These are phyloP conservation scores for Globisporangium middletonii DNA, from an alignment of 352 stramenopile species.

Conservation along the genomic window DNA sequence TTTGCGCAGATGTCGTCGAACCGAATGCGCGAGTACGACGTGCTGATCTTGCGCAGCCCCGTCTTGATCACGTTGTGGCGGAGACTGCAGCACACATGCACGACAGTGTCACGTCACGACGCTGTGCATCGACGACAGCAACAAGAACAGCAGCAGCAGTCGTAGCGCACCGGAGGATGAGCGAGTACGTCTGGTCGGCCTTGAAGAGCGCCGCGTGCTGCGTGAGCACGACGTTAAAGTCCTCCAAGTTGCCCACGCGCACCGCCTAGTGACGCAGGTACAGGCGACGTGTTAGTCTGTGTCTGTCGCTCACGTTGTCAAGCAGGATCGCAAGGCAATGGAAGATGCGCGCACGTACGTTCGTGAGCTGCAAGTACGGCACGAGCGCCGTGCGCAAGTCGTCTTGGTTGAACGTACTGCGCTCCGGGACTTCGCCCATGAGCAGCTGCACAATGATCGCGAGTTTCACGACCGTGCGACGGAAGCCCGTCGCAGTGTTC, in stretches of 20 bases:
- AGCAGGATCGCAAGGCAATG: conserved; percentile 5
- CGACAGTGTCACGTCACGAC: neutral
- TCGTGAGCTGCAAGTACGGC: conserved; percentile 96
- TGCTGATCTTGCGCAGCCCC: conserved; percentile 95
- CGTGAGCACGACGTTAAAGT: conserved; percentile 91
- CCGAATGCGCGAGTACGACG: conserved; percentile 91
- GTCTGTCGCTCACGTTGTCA: neutral
- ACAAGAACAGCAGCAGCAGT: neutral
- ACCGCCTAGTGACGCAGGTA: conserved; percentile 70
- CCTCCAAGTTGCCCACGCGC: conserved; percentile 92
- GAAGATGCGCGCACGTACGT: conserved; percentile 32
- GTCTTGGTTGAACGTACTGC: conserved; percentile 90
- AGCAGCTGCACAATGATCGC: conserved; percentile 96
- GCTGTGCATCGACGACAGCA: too few relatives aligned
- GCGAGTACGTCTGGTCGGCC: conserved; percentile 92
- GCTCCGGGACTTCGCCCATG: conserved; percentile 97
- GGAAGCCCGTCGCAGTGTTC: conserved; percentile 95
- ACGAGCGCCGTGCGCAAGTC: conserved; percentile 86
- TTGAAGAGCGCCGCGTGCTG: conserved; percentile 86
- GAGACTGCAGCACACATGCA: conserved; percentile 42
- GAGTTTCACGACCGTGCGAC: conserved; percentile 95
- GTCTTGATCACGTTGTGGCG: conserved; percentile 99
- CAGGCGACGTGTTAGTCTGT: too few relatives aligned
- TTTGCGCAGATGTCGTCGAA: conserved; percentile 92
- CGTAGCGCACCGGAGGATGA: conserved; percentile 88